Evolutionary conservation across 2,329 filamentous ascomycete species (phyloP), one percentile per base, ranked within the genome.

Genomic region (Alternaria alternata): DNA sequence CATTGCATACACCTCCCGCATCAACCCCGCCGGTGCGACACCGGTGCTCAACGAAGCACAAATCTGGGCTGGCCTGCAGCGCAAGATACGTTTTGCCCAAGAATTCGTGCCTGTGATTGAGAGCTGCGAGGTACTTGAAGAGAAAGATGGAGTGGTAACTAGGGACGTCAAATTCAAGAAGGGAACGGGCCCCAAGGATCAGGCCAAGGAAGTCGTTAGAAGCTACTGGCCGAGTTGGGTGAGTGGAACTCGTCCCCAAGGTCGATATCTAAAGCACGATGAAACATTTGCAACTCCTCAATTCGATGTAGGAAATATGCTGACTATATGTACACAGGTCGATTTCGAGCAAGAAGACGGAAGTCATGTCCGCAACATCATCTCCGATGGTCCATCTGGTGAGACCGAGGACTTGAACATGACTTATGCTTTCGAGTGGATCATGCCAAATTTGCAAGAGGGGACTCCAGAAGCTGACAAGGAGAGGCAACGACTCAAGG

Each of bases 391-490:
- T 2, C 66, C 77, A 6, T 69, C 66, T 3, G 68, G 77, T 34
- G 66, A 65, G 14, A 71, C 70, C 14, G 61, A 67, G 8, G 79
- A 81, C 49, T 65, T 81, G 52, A 65, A 78, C 36, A 79, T 84
- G 78, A 84, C 81, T 12, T 84, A 82, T 61, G 78, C 76, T 22
- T 84, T 84, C 67, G 79, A 83, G 60, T 80, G 79, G 68, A 65
- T 68, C 18, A 63, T 78, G 46, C 75, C 76, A 1, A 60, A 79
- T 43, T 61, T 82, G 3, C 49, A 75, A 32, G 73, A 75, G 44
- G 76, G 75, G 34, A 77, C 72, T 32, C 72, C 75, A 14, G 78
- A 79, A 71, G 65, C 68, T 14, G 68, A 70, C 55, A 61, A 74
- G 60, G 59, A 76, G 55, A 48, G 56, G 16, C 62, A 71, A 57